Evolutionary conservation across 2,329 filamentous ascomycete species (phyloP).

Genomic region (Penicillium occitanis): DNA sequence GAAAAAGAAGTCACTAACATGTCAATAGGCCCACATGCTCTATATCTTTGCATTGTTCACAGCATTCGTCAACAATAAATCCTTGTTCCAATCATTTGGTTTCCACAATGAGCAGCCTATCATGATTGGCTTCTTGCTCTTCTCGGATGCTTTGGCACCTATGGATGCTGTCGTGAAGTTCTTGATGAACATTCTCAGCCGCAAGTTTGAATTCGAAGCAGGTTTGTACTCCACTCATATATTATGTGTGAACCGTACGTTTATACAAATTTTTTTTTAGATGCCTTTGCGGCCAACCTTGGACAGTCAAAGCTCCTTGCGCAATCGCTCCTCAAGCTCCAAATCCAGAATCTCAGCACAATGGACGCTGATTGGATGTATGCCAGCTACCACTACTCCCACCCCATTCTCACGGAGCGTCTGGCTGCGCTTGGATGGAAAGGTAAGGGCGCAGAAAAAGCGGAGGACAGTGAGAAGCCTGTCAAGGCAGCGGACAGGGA

Average conservation of each 20-base stretch:
- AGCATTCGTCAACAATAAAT: constrained; percentile 93
- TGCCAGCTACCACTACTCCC: constrained; percentile 97
- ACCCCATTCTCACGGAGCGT: constrained; percentile 92
- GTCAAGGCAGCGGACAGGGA: constrained; percentile 74
- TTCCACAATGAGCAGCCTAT: constrained; percentile 82
- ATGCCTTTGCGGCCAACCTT: constrained; percentile 80
- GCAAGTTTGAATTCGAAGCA: constrained; percentile 94
- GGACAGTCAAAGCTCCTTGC: constrained; percentile 84
- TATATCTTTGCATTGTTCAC: constrained; percentile 97
- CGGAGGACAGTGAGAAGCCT: constrained; percentile 57
- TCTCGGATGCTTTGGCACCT: constrained; percentile 92
- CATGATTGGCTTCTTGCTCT: constrained; percentile 95
- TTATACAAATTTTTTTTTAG: constrained; percentile 37
- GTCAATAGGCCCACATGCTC: constrained; percentile 76
- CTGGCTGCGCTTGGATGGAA: constrained; percentile 89
- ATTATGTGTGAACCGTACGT: not conserved
- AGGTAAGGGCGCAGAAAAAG: constrained; percentile 55
- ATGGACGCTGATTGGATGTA: constrained; percentile 99
- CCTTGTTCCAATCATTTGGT: constrained; percentile 86
- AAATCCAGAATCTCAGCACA: constrained; percentile 95
- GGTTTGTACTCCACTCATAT: constrained; percentile 49
- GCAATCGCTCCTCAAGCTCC: constrained; percentile 88
- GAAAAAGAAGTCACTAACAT: constrained; percentile 6
- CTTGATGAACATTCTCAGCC: constrained; percentile 90
- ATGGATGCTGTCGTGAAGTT: constrained; percentile 95